These are phyloP conservation scores for Exidia glandulosa DNA, from an alignment of 768 basidiomycete genomes.

Conservation along the genomic window DNA sequence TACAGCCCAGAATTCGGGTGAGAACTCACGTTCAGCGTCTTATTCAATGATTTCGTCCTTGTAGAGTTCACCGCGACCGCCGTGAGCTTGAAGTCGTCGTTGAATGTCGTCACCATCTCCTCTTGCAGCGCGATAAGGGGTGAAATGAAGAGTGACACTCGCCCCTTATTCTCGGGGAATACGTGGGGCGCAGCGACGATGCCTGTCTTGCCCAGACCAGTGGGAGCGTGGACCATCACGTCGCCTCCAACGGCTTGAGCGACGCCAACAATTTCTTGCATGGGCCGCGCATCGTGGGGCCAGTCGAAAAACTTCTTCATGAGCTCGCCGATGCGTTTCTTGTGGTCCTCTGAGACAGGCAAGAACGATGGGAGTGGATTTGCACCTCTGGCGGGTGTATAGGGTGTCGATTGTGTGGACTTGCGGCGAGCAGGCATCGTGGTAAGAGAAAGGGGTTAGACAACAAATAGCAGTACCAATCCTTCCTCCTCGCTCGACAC, in stretches of 20 bases:
- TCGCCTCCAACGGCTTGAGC: constrained; percentile 22
- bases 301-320: constrained; percentile 16
- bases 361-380: not conserved
- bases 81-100: constrained; percentile 18
- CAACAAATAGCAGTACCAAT: no score
- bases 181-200: constrained; percentile 30
- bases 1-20: no score
- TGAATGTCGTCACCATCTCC: constrained; percentile 25
- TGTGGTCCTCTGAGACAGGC: constrained; percentile 3
- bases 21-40: constrained; percentile 16
- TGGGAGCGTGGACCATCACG: constrained; percentile 26
- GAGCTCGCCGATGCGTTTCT: constrained; percentile 2
- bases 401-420: no score
- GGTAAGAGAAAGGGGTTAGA: no score
- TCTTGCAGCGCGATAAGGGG: constrained; percentile 30
- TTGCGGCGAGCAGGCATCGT: no score
- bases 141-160: constrained; percentile 26
- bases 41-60: constrained; percentile 17
- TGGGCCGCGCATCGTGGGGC: constrained; percentile 10
- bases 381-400: no score
- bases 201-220: constrained; percentile 27
- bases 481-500: no score
- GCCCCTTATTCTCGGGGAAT: constrained; percentile 14
- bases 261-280: constrained; percentile 20
- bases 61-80: constrained; percentile 24